Conservation (phyloP, 2,329 filamentous ascomycete genomes). For the Beauveria brongniartii region DNA sequence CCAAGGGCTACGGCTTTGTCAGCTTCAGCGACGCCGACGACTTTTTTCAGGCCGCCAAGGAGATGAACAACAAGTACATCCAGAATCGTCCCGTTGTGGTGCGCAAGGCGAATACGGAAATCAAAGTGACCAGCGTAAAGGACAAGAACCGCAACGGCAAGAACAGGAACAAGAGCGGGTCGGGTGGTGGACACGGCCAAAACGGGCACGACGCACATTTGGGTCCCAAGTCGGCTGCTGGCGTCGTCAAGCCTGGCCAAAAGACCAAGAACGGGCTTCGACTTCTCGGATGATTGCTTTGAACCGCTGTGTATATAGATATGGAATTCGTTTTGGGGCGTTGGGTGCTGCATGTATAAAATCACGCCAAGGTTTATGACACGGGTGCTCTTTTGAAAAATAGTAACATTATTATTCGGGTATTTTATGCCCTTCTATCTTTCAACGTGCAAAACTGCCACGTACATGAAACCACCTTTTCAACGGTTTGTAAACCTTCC, state of each 20-base stretch:
- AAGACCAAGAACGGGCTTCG: conserved; percentile 61
- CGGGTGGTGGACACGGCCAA: conserved; percentile 17
- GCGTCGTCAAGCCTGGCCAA: conserved; percentile 53
- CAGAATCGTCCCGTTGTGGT: conserved; percentile 89
- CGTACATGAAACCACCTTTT: not conserved
- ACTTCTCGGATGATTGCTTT: conserved; percentile 43
- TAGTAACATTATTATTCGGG: conserved; percentile 8
- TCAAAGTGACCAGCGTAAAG: conserved; percentile 65
- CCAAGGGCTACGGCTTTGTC: conserved; percentile 93
- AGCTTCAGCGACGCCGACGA: conserved; percentile 93
- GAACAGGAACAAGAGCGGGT: conserved; percentile 27
- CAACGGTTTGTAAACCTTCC: not conserved
- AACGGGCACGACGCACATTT: conserved; percentile 41
- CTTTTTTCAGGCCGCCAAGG: conserved; percentile 90
- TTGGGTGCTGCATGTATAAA: not conserved
- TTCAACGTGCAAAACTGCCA: not conserved
- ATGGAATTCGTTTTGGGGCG: not conserved
- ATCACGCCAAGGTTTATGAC: not conserved
- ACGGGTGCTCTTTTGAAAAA: not conserved
- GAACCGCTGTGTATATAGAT: not conserved
- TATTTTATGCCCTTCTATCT: conserved; percentile 10
- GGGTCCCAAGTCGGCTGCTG: conserved; percentile 40
- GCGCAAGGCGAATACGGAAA: conserved; percentile 83
- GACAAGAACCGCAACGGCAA: conserved; percentile 44
- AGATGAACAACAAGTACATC: conserved; percentile 99